Evolutionary conservation across 148 eudicot species (phyloP), one percentile per base, ranked within the genome.

Genomic region (Spergularia marina): DNA sequence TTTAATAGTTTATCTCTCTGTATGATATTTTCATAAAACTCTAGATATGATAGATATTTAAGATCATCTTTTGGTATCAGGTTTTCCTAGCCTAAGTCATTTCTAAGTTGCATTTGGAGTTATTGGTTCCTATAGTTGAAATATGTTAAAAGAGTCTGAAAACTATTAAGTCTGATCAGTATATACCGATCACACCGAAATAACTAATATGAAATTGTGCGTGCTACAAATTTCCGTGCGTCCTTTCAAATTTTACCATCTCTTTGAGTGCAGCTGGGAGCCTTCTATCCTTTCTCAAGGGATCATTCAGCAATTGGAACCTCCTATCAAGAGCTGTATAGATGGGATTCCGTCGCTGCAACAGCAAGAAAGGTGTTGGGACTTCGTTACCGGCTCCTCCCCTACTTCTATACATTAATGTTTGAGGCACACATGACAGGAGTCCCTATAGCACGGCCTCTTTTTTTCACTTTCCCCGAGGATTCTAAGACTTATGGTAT

Each of bases 281-380:
- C 96, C 36, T 93, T 93, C 76, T 93, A 93, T 82, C 98, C 98
- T 12, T 93, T 93, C 81, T 78, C 94, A 13, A 87, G 98, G 78
- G 96, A 93, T 74, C 98, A 93, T 80, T 81, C 93, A 0, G 77
- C 53, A 9, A 82, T 78, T 12, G 54, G 18, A 10, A 77, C 84
- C 0, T 55, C 10, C 14, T 82, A 83, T 52, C 96, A 91, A 77
- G 98, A 93, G 79, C 92, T 93, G 47, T 93, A 86, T 78, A 39
- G 85, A 53, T 93, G 98, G 98, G 79, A 87, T 41, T 86, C 96
- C 23, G 96, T 93, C n/a, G 88, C 94, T 1, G 82, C 82, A 71
- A 54, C 96, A 34, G 93, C 92, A 52, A 85, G 85, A 77, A 88
- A 89, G 77, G 96, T 83, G 39, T 81, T 93, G 7, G 96, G 91